A percentile compares a stretch with the other conserved stretches of the same genome.
These are phyloP conservation scores for Pseudocercospora eumusae DNA, from an alignment of 2,329 filamentous ascomycete genomes.

Conservation along the genomic window DNA sequence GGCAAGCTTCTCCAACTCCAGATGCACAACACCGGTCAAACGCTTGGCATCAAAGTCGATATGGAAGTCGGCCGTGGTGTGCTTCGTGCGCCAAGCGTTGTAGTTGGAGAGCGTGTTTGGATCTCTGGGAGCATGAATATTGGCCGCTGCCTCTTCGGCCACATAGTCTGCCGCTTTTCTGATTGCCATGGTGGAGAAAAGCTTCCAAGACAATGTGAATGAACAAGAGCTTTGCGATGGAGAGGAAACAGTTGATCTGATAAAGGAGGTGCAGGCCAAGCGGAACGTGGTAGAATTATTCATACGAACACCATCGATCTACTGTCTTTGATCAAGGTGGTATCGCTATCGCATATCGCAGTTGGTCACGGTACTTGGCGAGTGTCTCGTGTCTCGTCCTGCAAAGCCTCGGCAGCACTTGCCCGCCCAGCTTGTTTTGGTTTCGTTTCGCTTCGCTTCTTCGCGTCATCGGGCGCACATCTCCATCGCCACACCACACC, in stretches of 20 bases:
- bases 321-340: too few relatives aligned
- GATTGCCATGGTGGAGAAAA: conserved; percentile 31
- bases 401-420: background rate
- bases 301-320: conserved; percentile 6
- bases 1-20: conserved; percentile 76
- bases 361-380: conserved; percentile 4
- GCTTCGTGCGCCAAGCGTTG: conserved; percentile 78
- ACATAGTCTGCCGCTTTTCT: conserved; percentile 32
- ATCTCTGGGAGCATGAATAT: conserved; percentile 54
- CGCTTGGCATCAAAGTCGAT: conserved; percentile 81
- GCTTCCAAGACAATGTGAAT: background rate
- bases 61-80: conserved; percentile 77
- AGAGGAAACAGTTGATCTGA: background rate
- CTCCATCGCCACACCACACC: conserved; percentile 15
- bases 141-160: conserved; percentile 34
- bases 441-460: conserved; percentile 19
- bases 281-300: conserved; percentile 6
- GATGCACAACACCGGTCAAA: conserved; percentile 72
- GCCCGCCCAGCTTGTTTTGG: conserved; percentile 1
- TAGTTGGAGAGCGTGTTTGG: conserved; percentile 93
- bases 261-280: background rate
- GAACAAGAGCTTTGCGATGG: background rate
- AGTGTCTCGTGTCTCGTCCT: background rate
- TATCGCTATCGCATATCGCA: too few relatives aligned
- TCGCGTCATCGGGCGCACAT: conserved; percentile 18